Evolutionary conservation across 1,284 basidiomycete species (phyloP).

Genomic region (Coniferiporia sulphurascens): DNA sequence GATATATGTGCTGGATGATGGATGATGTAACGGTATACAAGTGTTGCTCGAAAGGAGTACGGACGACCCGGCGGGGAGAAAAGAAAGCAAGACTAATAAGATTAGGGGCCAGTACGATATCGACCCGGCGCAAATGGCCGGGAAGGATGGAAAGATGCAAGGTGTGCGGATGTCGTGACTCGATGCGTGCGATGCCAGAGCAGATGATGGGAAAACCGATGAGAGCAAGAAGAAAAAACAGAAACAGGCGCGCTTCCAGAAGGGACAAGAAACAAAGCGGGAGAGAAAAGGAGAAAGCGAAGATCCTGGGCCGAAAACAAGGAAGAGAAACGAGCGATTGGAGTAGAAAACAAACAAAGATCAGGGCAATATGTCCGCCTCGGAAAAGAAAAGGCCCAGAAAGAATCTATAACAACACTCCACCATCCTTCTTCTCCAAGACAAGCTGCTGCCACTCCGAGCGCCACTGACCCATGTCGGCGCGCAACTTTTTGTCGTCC

Average conservation of each 20-base stretch:
- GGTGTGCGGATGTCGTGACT: neutral
- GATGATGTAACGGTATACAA: constrained; percentile 2
- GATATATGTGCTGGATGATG: neutral
- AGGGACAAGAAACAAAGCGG: neutral
- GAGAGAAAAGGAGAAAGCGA: neutral
- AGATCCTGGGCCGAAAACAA: neutral
- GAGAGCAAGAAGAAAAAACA: neutral
- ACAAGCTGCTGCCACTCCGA: constrained; percentile 70
- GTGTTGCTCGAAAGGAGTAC: neutral
- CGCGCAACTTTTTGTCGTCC: constrained; percentile 61
- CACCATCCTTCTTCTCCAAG: constrained; percentile 54
- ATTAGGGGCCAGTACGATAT: neutral
- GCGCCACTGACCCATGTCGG: constrained; percentile 69
- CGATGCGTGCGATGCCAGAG: constrained; percentile 6
- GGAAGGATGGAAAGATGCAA: neutral
- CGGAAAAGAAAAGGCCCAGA: neutral
- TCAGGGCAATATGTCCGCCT: neutral
- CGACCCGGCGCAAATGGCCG: neutral
- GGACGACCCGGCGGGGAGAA: constrained; percentile 24
- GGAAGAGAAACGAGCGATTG: neutral
- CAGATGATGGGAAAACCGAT: neutral
- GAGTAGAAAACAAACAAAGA: neutral
- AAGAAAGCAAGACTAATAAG: neutral
- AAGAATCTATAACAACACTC: constrained; percentile 52
- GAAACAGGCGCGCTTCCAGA: too few species aligned